Percentiles rank a stretch among this genome's conserved stretches.
Evolutionary conservation across 148 eudicot species (phyloP).

Genomic region (Tetragonia tetragonoides): DNA sequence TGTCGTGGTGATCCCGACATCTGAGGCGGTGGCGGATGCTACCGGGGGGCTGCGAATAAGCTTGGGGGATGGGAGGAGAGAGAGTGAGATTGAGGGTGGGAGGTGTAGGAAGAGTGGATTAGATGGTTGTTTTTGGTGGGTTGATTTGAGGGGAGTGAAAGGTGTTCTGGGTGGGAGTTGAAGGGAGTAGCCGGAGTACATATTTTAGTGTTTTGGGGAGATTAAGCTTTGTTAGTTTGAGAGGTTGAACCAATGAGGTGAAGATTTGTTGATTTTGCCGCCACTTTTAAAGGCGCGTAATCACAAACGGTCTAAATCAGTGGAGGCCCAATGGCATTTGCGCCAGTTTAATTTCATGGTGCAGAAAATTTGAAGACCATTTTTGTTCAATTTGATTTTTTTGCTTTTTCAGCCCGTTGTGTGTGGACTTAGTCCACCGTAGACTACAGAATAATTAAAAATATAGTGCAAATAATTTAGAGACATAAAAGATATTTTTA

Average conservation of each 20-base stretch:
- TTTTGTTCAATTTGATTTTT: too few species aligned
- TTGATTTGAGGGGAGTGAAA: slow-evolving; percentile 14
- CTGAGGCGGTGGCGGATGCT: not conserved
- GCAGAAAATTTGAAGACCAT: too few species aligned
- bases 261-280: slow-evolving; percentile 23
- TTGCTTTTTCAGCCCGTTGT: too few species aligned
- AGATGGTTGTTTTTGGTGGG: not conserved
- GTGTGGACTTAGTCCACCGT: too few species aligned
- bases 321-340: not conserved
- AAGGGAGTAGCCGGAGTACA: slow-evolving; percentile 31
- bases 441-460: too few species aligned
- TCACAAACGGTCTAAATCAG: not conserved
- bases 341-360: too few species aligned
- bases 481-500: too few species aligned
- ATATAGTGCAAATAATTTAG: too few species aligned
- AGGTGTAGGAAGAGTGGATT: not conserved
- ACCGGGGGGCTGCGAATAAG: not conserved
- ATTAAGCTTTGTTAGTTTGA: not conserved
- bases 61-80: not conserved
- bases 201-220: not conserved
- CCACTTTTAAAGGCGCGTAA: slow-evolving; percentile 10
- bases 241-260: not conserved
- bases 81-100: not conserved
- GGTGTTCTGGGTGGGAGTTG: slow-evolving; percentile 14
- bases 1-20: not conserved